phyloP scores from a whole-genome alignment of 441 rosid species.

The Gossypium trilobum region DNA sequence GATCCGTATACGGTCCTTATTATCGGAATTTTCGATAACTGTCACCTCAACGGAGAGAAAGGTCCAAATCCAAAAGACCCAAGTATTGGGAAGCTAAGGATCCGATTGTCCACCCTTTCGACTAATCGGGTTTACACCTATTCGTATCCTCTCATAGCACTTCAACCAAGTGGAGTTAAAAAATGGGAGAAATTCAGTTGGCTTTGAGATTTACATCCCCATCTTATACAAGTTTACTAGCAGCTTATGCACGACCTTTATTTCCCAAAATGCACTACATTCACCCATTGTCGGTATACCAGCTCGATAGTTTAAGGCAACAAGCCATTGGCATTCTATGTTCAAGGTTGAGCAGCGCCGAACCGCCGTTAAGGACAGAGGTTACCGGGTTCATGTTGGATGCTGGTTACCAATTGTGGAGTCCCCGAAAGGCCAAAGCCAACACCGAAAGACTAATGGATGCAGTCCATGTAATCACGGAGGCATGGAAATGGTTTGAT shows the following conservation, averaged over 20 bases:
- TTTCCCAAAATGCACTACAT: not conserved
- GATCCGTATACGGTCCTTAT: slow-evolving; percentile 57
- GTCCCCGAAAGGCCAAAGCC: not conserved
- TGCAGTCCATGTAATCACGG: not conserved
- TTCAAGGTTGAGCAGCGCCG: not conserved
- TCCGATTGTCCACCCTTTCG: slow-evolving; percentile 46
- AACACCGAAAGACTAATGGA: not conserved
- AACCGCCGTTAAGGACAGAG: slow-evolving; percentile 4
- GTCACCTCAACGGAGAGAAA: slow-evolving; percentile 49
- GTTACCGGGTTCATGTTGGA: not conserved
- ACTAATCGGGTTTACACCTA: slow-evolving; percentile 50
- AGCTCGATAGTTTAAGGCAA: not conserved
- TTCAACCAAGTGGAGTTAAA: not conserved
- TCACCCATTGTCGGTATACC: not conserved
- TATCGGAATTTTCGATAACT: slow-evolving; percentile 49
- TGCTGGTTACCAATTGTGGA: not conserved
- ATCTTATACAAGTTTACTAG: not conserved
- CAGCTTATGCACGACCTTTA: not conserved
- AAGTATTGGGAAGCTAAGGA: slow-evolving; percentile 53
- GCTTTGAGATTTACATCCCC: not conserved
- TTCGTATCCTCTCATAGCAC: slow-evolving; percentile 37
- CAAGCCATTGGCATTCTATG: not conserved
- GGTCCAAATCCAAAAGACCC: slow-evolving; percentile 37
- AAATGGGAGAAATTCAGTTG: slow-evolving; percentile 8
- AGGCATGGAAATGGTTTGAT: not conserved